Conservation (phyloP, 805 yeast genomes). For the Pichia membranifaciens region DNA sequence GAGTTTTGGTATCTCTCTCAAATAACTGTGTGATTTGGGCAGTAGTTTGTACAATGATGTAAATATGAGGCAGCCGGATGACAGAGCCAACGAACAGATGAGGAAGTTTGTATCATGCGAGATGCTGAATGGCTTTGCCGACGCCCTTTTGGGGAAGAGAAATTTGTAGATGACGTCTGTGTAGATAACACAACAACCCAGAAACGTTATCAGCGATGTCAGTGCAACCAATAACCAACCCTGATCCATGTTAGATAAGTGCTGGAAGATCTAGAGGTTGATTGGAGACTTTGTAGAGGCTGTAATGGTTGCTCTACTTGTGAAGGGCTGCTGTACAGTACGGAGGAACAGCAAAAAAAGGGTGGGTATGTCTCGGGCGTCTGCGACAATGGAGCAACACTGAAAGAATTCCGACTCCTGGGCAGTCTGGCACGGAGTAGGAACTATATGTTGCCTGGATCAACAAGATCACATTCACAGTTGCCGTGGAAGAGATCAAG, state of each 20-base stretch:
- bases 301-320: no score
- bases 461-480: no score
- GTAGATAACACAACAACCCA: slow-evolving; percentile 66
- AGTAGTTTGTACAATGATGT: slow-evolving; percentile 72
- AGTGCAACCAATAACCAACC: slow-evolving; percentile 64
- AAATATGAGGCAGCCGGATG: slow-evolving; percentile 76
- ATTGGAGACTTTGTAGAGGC: no score
- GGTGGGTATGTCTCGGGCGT: no score
- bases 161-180: slow-evolving; percentile 48
- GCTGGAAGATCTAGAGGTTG: no score
- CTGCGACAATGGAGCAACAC: no score
- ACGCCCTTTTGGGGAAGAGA: slow-evolving; percentile 38
- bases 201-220: slow-evolving; percentile 63
- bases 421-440: no score
- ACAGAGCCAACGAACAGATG: slow-evolving; percentile 66
- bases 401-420: no score
- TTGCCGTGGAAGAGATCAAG: no score
- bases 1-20: slow-evolving; percentile 29
- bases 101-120: slow-evolving; percentile 58
- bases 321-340: no score
- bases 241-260: slow-evolving; percentile 28
- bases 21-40: slow-evolving; percentile 58
- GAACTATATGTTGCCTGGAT: no score
- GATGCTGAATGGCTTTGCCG: slow-evolving; percentile 43
- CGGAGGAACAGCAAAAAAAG: no score